phyloP scores from a whole-genome alignment of 441 rosid genomes.

The Aleurites moluccanus region DNA sequence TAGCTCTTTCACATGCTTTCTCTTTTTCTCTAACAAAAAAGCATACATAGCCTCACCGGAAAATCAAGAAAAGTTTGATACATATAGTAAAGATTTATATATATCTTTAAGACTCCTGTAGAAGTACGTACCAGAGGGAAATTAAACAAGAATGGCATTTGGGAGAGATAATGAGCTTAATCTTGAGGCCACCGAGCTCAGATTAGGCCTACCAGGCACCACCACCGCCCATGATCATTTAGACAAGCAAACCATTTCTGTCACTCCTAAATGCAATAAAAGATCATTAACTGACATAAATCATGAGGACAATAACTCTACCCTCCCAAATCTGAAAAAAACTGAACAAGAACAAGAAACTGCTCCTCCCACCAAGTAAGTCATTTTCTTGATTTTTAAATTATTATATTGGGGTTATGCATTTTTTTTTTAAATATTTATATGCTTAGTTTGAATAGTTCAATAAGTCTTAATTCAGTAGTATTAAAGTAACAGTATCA shows the following conservation, averaged over 20 bases:
- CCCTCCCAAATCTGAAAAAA: conserved; percentile 2
- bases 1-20: neutral
- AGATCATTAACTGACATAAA: conserved; percentile 43
- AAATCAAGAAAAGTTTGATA: neutral
- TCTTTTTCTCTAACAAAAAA: neutral
- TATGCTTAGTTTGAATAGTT: too few species aligned
- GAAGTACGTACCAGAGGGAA: too few species aligned
- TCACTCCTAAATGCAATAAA: conserved; percentile 35
- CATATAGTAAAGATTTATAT: neutral
- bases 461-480: too few species aligned
- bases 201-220: conserved; percentile 69
- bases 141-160: conserved; percentile 24
- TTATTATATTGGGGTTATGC: neutral
- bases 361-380: conserved; percentile 48
- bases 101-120: too few species aligned
- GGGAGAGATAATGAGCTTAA: conserved; percentile 43
- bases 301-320: conserved; percentile 10
- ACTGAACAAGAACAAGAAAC: neutral
- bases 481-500: too few species aligned
- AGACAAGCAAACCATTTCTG: conserved; percentile 21
- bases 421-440: neutral
- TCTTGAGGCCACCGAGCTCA: conserved; percentile 72
- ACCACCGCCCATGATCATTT: conserved; percentile 26
- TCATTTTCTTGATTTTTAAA: neutral
- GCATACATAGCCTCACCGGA: neutral